Conservation (phyloP, 306 rosid species). For the Lagenaria siceraria region DNA sequence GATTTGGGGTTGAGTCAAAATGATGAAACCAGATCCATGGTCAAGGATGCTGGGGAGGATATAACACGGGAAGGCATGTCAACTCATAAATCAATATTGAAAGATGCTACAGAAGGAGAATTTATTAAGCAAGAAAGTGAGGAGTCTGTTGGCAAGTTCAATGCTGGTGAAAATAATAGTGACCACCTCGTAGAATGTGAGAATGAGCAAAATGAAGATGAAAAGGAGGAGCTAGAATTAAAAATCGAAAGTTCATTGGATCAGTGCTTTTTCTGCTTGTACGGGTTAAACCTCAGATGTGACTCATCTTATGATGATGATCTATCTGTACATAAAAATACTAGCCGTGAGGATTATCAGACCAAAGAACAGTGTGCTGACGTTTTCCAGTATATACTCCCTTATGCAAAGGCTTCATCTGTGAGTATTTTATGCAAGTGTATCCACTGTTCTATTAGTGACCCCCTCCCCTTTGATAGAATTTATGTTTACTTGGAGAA, state of each 20-base stretch:
- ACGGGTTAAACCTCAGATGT: constrained; percentile 80
- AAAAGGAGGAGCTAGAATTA: constrained; percentile 82
- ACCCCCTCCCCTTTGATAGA: neutral
- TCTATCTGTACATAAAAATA: constrained; percentile 69
- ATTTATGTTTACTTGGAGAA: neutral
- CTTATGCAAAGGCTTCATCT: constrained; percentile 93
- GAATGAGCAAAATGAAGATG: constrained; percentile 63
- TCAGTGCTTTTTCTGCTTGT: constrained; percentile 90
- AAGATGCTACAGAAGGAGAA: constrained; percentile 33
- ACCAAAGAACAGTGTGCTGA: constrained; percentile 94
- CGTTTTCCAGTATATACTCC: constrained; percentile 89
- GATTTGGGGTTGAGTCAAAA: constrained; percentile 33
- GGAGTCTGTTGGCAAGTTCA: constrained; percentile 27
- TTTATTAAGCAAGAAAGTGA: constrained; percentile 30
- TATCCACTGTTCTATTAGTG: neutral
- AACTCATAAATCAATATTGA: constrained; percentile 25
- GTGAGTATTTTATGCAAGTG: constrained; percentile 36
- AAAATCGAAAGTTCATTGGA: constrained; percentile 78
- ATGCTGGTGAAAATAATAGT: constrained; percentile 28
- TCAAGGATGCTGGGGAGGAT: constrained; percentile 35
- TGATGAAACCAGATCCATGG: constrained; percentile 27
- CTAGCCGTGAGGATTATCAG: constrained; percentile 93
- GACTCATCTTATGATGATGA: constrained; percentile 95
- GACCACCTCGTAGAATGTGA: constrained; percentile 39
- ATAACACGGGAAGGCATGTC: constrained; percentile 27